Evolutionary conservation across 495 filamentous ascomycete genomes (phyloP), one percentile per base, ranked within the genome.

Genomic region (Trichocladium uniseriatum): DNA sequence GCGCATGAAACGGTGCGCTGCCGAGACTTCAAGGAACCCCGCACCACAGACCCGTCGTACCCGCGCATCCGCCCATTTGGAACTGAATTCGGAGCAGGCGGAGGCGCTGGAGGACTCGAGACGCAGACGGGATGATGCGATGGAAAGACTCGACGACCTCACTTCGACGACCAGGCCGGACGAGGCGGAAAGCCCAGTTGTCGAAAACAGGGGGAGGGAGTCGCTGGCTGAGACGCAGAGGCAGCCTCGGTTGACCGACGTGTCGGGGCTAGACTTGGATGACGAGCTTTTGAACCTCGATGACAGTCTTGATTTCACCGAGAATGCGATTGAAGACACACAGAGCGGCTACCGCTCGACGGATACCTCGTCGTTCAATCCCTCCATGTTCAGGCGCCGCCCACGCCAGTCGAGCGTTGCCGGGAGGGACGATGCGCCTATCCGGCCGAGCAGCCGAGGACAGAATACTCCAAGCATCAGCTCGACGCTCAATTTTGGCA

Each of bases 361-460:
- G 0, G 67, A 75, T 14, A 72, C 68, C 0, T 75, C 72, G 29
- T 63, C 63, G 0, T 61, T 76, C 53, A 69, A 67, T 42, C 50
- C 69, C 10, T 62, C 55, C 32, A 51, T 66, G 52, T 74, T 74
- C 56, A 66, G 65, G 43, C 63, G 68, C 34, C 64, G 72, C 5
- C 68, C 70, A 19, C 66, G 71, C 24, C 64, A 68, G 24, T 70
- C 68, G 27, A 76, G 72, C 57, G 68, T 76, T 41, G 61, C 68
- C 3, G 63, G 65, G 15, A 62, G 69, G 28, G 67, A 68, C 21
- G 69, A 72, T 21, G 69, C 58, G 10, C 64, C 67, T 0, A 71
- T 73, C 53, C 60, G 72, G 34, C 72, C 71, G 20, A 73, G 71
- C 51, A 76, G 72, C 54, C 66, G 70, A 44, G 69, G 71, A 5